Evolutionary conservation across 441 rosid species (phyloP), one percentile per base, ranked within the genome.

Genomic region (Aquilaria agallochum): DNA sequence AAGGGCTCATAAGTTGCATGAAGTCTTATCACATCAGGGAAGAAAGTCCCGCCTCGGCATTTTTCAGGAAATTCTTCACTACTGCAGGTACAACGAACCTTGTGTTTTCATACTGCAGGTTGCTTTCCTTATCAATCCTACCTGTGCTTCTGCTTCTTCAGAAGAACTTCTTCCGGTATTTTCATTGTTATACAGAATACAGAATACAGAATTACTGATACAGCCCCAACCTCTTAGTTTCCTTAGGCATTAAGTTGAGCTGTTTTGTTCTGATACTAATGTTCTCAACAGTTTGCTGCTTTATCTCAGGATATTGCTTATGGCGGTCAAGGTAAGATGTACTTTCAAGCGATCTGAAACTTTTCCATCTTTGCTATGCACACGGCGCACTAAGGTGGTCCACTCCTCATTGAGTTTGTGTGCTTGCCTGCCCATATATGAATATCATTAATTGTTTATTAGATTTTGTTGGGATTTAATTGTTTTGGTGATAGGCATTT

Each of bases 381-480:
- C 1, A 62, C 32, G 12, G 27, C 31, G 27, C 27, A 20, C 27
- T 20, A 20, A 47, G 48, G 13, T 14, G 33, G 12, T 59, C 56
- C 36, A 58, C 20, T 53, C 53, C 30, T 70, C 58, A 61, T 30
- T 58, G 49, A 49, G 63, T 63, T 53, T 13, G 68, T 53, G 48
- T 58, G 60, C 68, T 34, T 20, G 27, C 27, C 27, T 20, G 27
- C 27, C 27, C 27, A 20, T 20, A 20, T 20, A 20, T 20, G 27
- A 20, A 20, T 20, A 14, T 46, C 42, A 49, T n/a, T 33, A 45
- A 20, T 20, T 20, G 27, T 20, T 40, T 53, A 27, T 53, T 7
- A 33, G 11, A 66, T 55, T 69, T 58, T 55, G 5, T 10, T 12
- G 2, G 31, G 48, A 59, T 59, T 55, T 57, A 56, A 60, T 56